A percentile compares a stretch with the other conserved stretches of the same genome.
Conservation (phyloP, 345 rosid species). For the Iberis pinnata region DNA sequence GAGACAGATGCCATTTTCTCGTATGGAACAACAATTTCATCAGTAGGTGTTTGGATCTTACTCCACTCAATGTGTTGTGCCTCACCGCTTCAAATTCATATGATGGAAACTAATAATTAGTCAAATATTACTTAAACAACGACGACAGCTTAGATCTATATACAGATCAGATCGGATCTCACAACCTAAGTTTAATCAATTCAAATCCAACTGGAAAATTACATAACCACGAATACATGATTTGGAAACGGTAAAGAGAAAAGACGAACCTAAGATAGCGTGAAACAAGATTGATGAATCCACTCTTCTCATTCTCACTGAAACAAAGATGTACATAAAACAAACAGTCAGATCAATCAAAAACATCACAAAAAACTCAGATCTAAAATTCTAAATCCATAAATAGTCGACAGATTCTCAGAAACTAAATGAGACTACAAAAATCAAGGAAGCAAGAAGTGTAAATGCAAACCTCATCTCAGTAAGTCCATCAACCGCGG, state of each 20-base stretch:
- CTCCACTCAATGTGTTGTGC: constrained; percentile 44
- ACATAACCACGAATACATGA: neutral
- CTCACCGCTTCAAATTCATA: constrained; percentile 30
- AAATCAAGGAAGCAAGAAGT: neutral
- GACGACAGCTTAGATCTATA: neutral
- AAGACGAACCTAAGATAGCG: constrained; percentile 71
- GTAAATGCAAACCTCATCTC: constrained; percentile 53
- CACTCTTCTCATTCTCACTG: constrained; percentile 29
- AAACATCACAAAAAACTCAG: constrained; percentile 9
- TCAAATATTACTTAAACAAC: neutral
- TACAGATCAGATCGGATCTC: too few species aligned
- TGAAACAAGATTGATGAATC: constrained; percentile 70
- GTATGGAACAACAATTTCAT: constrained; percentile 42
- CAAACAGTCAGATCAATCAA: constrained; percentile 3
- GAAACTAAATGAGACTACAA: too few species aligned
- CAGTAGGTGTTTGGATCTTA: constrained; percentile 44
- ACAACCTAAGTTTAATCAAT: too few species aligned
- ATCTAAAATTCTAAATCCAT: constrained; percentile 16
- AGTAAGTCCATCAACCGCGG: constrained; percentile 44
- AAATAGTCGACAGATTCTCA: neutral
- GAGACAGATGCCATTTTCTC: constrained; percentile 30
- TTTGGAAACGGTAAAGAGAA: neutral
- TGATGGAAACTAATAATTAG: neutral
- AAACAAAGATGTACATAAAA: neutral
- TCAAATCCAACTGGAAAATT: neutral